Evolutionary conservation across 495 filamentous ascomycete species (phyloP).

Genomic region (Lasiosphaeria ovina): DNA sequence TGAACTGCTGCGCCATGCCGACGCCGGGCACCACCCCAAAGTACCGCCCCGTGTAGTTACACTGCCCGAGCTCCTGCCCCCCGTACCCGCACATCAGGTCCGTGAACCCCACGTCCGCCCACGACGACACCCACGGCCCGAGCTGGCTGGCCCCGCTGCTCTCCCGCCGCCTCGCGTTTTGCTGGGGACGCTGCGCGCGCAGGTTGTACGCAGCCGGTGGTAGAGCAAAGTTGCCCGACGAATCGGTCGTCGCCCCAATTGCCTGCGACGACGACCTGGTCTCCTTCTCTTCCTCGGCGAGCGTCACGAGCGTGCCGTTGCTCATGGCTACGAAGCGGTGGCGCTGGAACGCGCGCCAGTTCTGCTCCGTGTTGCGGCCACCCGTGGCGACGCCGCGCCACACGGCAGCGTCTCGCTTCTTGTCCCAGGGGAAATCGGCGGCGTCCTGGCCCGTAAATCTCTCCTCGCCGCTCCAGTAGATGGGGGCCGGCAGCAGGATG

Average conservation of each 20-base stretch:
- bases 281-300: constrained; percentile 29
- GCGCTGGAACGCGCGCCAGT: constrained; percentile 69
- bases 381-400: constrained; percentile 72
- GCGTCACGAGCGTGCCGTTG: constrained; percentile 58
- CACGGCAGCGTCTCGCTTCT: constrained; percentile 55
- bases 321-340: constrained; percentile 67
- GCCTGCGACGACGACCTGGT: too few species aligned
- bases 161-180: too few species aligned
- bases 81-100: constrained; percentile 41
- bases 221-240: constrained; percentile 34
- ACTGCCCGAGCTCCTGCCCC: constrained; percentile 21
- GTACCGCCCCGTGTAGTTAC: constrained; percentile 50
- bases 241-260: too few species aligned
- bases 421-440: constrained; percentile 46
- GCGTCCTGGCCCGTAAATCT: constrained; percentile 63
- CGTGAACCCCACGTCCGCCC: constrained; percentile 43
- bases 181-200: constrained; percentile 6
- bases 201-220: constrained; percentile 37
- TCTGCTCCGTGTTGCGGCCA: constrained; percentile 56
- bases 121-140: constrained; percentile 37
- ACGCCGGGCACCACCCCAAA: constrained; percentile 38
- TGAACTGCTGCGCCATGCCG: constrained; percentile 56
- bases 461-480: constrained; percentile 68
- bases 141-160: constrained; percentile 18
- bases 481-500: constrained; percentile 72